Conservation (phyloP, 139 green algal species). For the Nannochloris sp. region DNA sequence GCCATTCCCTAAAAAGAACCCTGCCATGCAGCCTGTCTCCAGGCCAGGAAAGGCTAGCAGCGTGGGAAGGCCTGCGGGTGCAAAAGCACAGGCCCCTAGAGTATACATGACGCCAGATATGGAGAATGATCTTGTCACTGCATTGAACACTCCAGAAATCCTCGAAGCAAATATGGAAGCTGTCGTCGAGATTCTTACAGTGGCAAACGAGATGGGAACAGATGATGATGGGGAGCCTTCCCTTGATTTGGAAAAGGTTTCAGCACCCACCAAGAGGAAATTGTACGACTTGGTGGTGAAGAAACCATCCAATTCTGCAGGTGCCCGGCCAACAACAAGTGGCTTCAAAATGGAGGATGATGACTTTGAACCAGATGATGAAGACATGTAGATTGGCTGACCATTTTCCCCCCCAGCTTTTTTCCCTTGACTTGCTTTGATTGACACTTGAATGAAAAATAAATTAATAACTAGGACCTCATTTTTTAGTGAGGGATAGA, state of each 20-base stretch:
- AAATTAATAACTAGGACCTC: no score
- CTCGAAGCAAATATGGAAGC: constrained; percentile 29
- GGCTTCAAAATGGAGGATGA: constrained; percentile 1
- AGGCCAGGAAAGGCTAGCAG: neutral
- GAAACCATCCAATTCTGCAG: neutral
- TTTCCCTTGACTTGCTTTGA: no score
- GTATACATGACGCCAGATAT: constrained; percentile 10
- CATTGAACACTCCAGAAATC: constrained; percentile 17
- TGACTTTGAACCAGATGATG: constrained; percentile 10
- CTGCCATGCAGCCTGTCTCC: neutral
- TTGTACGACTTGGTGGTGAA: constrained; percentile 9
- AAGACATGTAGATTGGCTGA: neutral
- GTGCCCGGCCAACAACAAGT: neutral
- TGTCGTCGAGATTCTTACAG: constrained; percentile 27
- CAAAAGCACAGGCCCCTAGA: neutral
- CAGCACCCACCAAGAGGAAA: neutral
- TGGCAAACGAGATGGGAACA: constrained; percentile 24
- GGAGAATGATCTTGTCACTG: constrained; percentile 17
- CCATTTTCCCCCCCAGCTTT: no score
- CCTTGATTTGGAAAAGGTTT: constrained; percentile 22
- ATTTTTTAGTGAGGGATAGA: no score
- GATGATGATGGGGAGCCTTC: constrained; percentile 28
- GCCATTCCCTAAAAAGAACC: neutral
- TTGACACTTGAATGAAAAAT: no score
- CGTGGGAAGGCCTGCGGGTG: neutral